These are phyloP conservation scores for Mycena pura DNA, from an alignment of 768 basidiomycete species.

Conservation along the genomic window DNA sequence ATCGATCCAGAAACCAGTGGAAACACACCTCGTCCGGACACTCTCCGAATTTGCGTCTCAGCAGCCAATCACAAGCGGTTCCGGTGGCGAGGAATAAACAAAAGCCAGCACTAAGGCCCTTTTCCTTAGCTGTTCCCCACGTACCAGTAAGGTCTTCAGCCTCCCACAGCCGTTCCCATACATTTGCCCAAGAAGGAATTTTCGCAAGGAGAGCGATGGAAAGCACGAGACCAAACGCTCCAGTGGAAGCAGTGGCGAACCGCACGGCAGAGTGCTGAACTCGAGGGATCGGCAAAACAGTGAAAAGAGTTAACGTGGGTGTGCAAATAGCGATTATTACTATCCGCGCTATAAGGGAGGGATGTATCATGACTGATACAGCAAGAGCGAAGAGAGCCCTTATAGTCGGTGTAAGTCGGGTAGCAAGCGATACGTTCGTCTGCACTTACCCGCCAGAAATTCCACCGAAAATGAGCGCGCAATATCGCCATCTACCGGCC, in stretches of 20 bases:
- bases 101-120: slow-evolving; percentile 64
- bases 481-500: slow-evolving; percentile 61
- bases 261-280: slow-evolving; percentile 57
- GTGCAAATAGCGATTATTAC: slow-evolving; percentile 39
- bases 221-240: slow-evolving; percentile 61
- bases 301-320: slow-evolving; percentile 44
- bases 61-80: slow-evolving; percentile 58
- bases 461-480: slow-evolving; percentile 54
- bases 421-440: background rate
- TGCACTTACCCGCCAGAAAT: slow-evolving; percentile 60
- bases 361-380: slow-evolving; percentile 49
- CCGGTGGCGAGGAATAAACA: slow-evolving; percentile 59
- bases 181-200: slow-evolving; percentile 61
- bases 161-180: slow-evolving; percentile 70
- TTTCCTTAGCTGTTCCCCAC: slow-evolving; percentile 65
- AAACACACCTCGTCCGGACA: slow-evolving; percentile 69
- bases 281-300: slow-evolving; percentile 51
- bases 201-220: slow-evolving; percentile 60
- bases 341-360: slow-evolving; percentile 37
- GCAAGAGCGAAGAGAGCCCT: slow-evolving; percentile 57
- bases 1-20: background rate
- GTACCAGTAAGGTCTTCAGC: slow-evolving; percentile 37
- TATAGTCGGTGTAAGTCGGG: background rate
- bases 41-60: slow-evolving; percentile 62
- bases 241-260: slow-evolving; percentile 57